phyloP scores from a whole-genome alignment of 2,329 filamentous ascomycete genomes.

The Sclerotiophoma versabilis region DNA sequence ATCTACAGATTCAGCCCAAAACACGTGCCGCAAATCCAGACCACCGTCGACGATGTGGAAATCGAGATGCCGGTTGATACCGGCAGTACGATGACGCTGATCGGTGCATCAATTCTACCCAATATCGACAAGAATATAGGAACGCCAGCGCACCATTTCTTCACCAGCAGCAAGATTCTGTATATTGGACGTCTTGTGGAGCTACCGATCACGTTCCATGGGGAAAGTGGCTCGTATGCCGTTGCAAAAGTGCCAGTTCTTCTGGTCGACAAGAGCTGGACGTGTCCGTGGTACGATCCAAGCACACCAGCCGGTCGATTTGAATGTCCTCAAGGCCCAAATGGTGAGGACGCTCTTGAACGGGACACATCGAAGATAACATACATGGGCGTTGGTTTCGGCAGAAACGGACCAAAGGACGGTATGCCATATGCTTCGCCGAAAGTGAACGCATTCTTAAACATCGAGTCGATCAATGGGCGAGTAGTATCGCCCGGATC shows the following conservation, averaged over 20 bases:
- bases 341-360: conserved; percentile 31
- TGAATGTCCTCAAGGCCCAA: conserved; percentile 39
- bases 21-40: conserved; percentile 35
- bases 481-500: conserved; percentile 6
- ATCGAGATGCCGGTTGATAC: conserved; percentile 47
- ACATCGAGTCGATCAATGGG: conserved; percentile 40
- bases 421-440: conserved; percentile 41
- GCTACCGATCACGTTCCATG: conserved; percentile 38
- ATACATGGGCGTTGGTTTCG: conserved; percentile 49
- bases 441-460: conserved; percentile 46
- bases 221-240: conserved; percentile 27
- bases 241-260: conserved; percentile 38
- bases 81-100: conserved; percentile 44
- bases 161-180: conserved; percentile 45
- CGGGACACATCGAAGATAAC: conserved; percentile 41
- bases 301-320: conserved; percentile 30
- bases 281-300: conserved; percentile 45
- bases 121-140: conserved; percentile 31
- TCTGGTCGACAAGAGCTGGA: conserved; percentile 44
- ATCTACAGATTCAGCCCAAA: conserved; percentile 36
- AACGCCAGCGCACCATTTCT: conserved; percentile 41
- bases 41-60: conserved; percentile 35
- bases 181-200: conserved; percentile 43
- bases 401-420: conserved; percentile 38
- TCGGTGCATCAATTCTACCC: conserved; percentile 44